Conservation (phyloP, 805 yeast genomes). For the Clavispora santaluciae region DNA sequence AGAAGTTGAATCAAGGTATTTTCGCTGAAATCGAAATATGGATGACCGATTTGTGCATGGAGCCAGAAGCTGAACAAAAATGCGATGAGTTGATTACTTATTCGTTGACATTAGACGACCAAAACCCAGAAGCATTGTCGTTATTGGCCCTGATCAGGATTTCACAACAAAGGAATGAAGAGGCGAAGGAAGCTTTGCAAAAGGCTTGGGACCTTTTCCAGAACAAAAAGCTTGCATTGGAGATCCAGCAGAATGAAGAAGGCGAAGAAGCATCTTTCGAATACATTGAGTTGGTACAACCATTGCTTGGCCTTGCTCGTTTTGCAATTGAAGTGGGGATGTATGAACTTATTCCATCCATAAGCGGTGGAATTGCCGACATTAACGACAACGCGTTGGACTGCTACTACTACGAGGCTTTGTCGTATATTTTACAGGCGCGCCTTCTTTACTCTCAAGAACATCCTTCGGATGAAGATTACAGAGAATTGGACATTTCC, state of each 20-base stretch:
- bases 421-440: slow-evolving; percentile 53
- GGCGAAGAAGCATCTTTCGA: slow-evolving; percentile 40
- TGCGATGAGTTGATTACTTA: slow-evolving; percentile 69
- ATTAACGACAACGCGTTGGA: slow-evolving; percentile 84
- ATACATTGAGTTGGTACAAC: slow-evolving; percentile 65
- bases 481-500: slow-evolving; percentile 33
- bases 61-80: slow-evolving; percentile 73
- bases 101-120: slow-evolving; percentile 55
- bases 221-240: slow-evolving; percentile 44
- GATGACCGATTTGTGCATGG: slow-evolving; percentile 98
- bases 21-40: slow-evolving; percentile 88
- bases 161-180: slow-evolving; percentile 72
- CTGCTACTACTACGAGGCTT: slow-evolving; percentile 76
- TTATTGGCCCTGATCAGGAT: slow-evolving; percentile 82
- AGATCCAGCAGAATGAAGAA: slow-evolving; percentile 30
- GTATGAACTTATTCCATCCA: slow-evolving; percentile 61
- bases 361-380: slow-evolving; percentile 63
- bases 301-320: slow-evolving; percentile 66
- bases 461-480: slow-evolving; percentile 37
- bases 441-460: slow-evolving; percentile 18
- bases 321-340: slow-evolving; percentile 73
- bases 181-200: slow-evolving; percentile 63
- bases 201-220: slow-evolving; percentile 72
- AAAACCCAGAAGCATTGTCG: slow-evolving; percentile 77
- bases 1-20: slow-evolving; percentile 69